phyloP scores from a whole-genome alignment of 164 flowering plant species.

The Santalum album region DNA sequence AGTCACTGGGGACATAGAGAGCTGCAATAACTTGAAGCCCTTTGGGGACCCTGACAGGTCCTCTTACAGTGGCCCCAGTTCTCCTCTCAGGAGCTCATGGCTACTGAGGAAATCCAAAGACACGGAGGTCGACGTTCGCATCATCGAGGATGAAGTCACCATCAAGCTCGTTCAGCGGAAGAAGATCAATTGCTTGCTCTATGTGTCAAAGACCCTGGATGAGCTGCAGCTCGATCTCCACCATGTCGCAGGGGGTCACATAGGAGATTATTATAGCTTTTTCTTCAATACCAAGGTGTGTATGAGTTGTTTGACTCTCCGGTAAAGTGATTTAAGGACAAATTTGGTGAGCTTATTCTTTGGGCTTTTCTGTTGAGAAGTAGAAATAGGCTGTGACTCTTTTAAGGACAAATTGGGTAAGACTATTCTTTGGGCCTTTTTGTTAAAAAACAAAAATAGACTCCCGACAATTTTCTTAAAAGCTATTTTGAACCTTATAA shows the following conservation, averaged over 20 bases:
- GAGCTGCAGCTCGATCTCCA: constrained; percentile 84
- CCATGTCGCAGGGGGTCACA: constrained; percentile 88
- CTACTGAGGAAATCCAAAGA: constrained; percentile 83
- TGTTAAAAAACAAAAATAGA: too few species aligned
- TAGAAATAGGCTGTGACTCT: too few species aligned
- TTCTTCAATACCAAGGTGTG: constrained; percentile 84
- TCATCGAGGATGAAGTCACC: constrained; percentile 86
- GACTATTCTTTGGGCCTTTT: too few species aligned
- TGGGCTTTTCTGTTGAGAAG: too few species aligned
- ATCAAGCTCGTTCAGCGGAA: constrained; percentile 80
- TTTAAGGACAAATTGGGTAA: too few species aligned
- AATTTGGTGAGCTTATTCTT: too few species aligned
- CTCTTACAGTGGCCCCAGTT: constrained; percentile 27
- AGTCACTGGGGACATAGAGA: constrained; percentile 17
- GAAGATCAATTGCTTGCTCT: constrained; percentile 64
- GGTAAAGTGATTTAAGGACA: too few species aligned
- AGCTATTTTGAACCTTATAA: too few species aligned
- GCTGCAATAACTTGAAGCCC: constrained; percentile 23
- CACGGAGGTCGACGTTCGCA: constrained; percentile 83
- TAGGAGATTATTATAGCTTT: constrained; percentile 77
- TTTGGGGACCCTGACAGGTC: constrained; percentile 34
- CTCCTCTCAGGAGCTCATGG: constrained; percentile 76
- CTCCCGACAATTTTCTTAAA: too few species aligned
- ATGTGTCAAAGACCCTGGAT: constrained; percentile 73
- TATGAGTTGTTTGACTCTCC: too few species aligned